Evolutionary conservation across 768 basidiomycete species (phyloP), one percentile per base, ranked within the genome.

Genomic region (Leucocoprinus birnbaumii): DNA sequence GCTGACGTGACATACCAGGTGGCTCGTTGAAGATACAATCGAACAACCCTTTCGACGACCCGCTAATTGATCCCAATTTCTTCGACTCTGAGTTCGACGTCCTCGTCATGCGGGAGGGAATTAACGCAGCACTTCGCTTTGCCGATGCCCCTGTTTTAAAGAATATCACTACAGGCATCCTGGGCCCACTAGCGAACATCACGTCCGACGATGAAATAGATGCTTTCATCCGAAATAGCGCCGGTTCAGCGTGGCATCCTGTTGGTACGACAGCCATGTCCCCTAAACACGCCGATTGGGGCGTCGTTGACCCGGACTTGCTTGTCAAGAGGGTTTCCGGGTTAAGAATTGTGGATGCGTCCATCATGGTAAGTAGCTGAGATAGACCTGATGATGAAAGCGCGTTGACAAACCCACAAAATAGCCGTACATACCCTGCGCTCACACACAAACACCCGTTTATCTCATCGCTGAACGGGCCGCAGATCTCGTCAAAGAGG

Each of bases 221-320:
- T 16, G n/a, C 26, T 0, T 67, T 57, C 46, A 48, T 73, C 7
- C 59, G 66, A 3, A 38, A 57, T 8, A 59, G 49, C 35, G 54
- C 59, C 5, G 4, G 3, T n/a, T 48, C 27, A 0, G 52, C 64
- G 8, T 62, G 58, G 35, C 75, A 76, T 60, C 64, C 66, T 8
- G 64, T 65, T 10, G 67, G 71, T 2, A 70, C 70, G 0, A 68
- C 71, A 3, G 55, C 57, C 8, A 71, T 74, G 69, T 69, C 70
- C 2, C 55, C 66, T 0, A 49, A 54, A 25, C 49, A 53, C 19
- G 63, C 69, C 0, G 45, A 56, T 3, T 61, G 47, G 19, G 74
- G 74, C 1, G 75, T 73, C 8, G 68, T 75, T 3, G 67, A 75
- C 58, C 67, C 72, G 2, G 64, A 73, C 48, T 59, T 78, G 42